Conservation (phyloP, 345 rosid genomes). For the Rhodamnia rubescens region DNA sequence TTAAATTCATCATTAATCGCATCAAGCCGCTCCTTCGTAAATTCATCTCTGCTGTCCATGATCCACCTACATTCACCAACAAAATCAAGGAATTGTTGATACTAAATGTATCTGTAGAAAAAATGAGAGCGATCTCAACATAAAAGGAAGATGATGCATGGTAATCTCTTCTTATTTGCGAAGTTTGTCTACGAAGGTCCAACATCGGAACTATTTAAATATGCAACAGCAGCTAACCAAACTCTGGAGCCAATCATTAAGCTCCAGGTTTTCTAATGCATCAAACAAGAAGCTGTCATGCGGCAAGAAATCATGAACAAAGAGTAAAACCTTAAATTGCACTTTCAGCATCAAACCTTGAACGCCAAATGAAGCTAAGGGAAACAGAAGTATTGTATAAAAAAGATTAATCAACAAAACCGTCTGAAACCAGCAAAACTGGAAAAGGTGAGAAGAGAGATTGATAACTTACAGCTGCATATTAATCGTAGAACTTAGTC, state of each 20-base stretch:
- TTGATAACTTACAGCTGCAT: background rate
- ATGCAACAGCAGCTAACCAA: background rate
- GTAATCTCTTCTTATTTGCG: background rate
- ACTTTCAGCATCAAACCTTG: background rate
- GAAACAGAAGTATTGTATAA: background rate
- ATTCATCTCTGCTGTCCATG: conserved; percentile 92
- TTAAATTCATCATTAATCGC: conserved; percentile 85
- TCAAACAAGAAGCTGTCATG: background rate
- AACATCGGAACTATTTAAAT: background rate
- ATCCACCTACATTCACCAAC: conserved; percentile 67
- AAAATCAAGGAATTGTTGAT: background rate
- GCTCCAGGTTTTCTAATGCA: background rate
- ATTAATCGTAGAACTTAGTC: background rate
- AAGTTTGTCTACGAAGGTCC: background rate
- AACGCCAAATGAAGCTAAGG: background rate
- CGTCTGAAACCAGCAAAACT: background rate
- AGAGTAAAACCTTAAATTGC: background rate
- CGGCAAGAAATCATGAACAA: background rate
- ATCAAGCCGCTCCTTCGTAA: conserved; percentile 70
- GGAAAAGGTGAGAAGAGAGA: background rate
- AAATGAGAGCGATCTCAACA: background rate
- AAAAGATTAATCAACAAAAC: background rate
- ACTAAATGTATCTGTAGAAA: background rate
- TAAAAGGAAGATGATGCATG: background rate
- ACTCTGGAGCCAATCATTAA: background rate